Conservation (phyloP, 225 moss, liverwort and hornwort species). For the Physcomitrellopsis africana region DNA sequence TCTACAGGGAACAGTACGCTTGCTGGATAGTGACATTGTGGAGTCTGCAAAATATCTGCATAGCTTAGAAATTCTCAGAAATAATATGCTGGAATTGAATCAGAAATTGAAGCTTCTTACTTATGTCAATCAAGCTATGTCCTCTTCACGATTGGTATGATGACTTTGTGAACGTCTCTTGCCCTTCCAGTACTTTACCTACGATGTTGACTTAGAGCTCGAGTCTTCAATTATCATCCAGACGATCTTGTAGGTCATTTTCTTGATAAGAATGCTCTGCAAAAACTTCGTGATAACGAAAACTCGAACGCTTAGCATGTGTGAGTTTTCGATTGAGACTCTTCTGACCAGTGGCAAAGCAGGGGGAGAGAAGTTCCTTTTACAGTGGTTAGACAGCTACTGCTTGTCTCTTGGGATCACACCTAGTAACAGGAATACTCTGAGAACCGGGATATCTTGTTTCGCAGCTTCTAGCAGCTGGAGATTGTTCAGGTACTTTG, state of each 20-base stretch:
- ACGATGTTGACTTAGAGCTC: background rate
- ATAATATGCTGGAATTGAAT: conserved; percentile 81
- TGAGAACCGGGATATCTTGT: conserved; percentile 30
- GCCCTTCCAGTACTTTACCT: background rate
- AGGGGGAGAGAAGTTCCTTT: background rate
- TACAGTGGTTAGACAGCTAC: conserved; percentile 24
- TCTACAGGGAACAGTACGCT: conserved; percentile 79
- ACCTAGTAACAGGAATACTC: background rate
- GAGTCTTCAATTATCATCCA: no score
- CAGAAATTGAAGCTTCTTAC: conserved; percentile 92
- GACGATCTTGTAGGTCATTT: background rate
- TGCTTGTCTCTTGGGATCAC: conserved; percentile 11
- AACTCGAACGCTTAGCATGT: background rate
- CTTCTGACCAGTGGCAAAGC: background rate
- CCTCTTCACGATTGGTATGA: conserved; percentile 87
- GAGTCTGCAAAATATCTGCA: conserved; percentile 80
- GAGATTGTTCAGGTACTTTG: conserved; percentile 92
- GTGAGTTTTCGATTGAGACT: background rate
- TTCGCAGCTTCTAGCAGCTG: conserved; percentile 86
- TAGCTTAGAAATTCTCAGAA: conserved; percentile 64
- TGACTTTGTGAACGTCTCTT: background rate
- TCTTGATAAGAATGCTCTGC: conserved; percentile 8
- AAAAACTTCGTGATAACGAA: background rate
- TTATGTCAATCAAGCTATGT: conserved; percentile 92
- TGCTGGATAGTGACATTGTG: conserved; percentile 88